A percentile compares a stretch with the other conserved stretches of the same genome.
Conservation (phyloP, 139 green algal genomes). For the Spirogloea muscicola region DNA sequence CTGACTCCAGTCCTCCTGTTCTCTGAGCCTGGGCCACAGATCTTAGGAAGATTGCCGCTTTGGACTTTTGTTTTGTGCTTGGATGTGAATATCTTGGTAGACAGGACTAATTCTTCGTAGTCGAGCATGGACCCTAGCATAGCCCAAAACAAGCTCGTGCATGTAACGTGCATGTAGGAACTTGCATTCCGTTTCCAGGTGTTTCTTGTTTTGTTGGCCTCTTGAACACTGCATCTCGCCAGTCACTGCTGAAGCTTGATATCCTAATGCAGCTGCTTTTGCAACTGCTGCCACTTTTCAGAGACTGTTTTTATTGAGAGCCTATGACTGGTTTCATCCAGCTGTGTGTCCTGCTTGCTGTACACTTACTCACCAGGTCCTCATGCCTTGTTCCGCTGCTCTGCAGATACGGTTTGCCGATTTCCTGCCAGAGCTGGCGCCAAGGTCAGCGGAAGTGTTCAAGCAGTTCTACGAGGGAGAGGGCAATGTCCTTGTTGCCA, state of each 20-base stretch:
- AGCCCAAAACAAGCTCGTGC: too few relatives aligned
- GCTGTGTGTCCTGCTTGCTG: not conserved
- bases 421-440: not conserved
- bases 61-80: not conserved
- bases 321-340: not conserved
- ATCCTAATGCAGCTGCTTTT: too few relatives aligned
- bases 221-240: too few relatives aligned
- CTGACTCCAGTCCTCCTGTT: not conserved
- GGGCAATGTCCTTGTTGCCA: not conserved
- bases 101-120: not conserved
- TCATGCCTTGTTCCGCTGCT: conserved; percentile 8
- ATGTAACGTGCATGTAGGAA: too few relatives aligned
- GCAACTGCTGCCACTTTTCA: not conserved
- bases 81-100: not conserved
- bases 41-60: too few relatives aligned
- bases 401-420: conserved; percentile 11
- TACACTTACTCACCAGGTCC: too few relatives aligned
- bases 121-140: not conserved
- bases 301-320: not conserved
- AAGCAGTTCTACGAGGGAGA: not conserved
- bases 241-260: too few relatives aligned
- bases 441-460: not conserved
- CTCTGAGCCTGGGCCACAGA: too few relatives aligned
- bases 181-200: too few relatives aligned
- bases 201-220: too few relatives aligned